These are phyloP conservation scores for Prunus persica DNA, from an alignment of 306 rosid species.

Conservation along the genomic window Prunus_persica_NCBIv2 NC_034012.1:2397501-2398000, in stretches of 20 bases:
- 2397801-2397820: background rate
- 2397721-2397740: no score
- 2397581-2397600: background rate
- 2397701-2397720: no score
- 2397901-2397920: background rate
- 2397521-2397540: background rate
- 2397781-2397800: background rate
- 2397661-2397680: background rate
- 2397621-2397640: background rate
- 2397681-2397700: background rate
- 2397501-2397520: no score
- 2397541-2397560: background rate
- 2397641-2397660: background rate
- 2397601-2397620: background rate
- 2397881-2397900: constrained; percentile 11
- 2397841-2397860: background rate
- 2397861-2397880: background rate
- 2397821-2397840: rapidly evolving
- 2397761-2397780: no score
- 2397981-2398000: constrained; percentile 14
- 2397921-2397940: background rate
- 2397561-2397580: constrained; percentile 18
- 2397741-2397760: no score
- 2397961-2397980: constrained; percentile 31
- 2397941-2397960: constrained; percentile 6